Evolutionary conservation across 2,329 filamentous ascomycete species (phyloP).

Genomic region (Didymella keratinophila): DNA sequence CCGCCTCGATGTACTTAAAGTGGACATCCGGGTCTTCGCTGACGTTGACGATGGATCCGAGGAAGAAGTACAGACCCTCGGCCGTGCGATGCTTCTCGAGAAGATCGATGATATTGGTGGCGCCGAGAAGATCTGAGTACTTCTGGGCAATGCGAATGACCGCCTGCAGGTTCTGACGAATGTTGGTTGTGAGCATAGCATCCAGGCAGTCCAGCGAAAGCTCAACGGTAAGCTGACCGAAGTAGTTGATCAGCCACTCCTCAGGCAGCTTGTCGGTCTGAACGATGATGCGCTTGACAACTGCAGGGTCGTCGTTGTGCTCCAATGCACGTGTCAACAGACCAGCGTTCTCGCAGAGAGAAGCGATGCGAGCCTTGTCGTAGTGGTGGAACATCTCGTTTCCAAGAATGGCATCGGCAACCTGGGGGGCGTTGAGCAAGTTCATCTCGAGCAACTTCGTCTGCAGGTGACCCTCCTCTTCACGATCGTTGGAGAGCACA

Average conservation of each 20-base stretch:
- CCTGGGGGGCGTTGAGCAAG: conserved; percentile 92
- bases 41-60: conserved; percentile 96
- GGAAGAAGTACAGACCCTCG: conserved; percentile 97
- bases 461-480: conserved; percentile 91
- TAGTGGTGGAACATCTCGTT: conserved; percentile 99
- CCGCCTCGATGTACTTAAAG: conserved; percentile 99
- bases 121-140: conserved; percentile 92
- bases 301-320: conserved; percentile 88
- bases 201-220: conserved; percentile 93
- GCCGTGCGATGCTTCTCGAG: conserved; percentile 98
- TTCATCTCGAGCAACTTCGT: conserved; percentile 98
- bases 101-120: conserved; percentile 87
- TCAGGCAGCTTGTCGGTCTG: conserved; percentile 87
- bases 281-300: conserved; percentile 88
- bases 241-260: conserved; percentile 92
- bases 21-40: conserved; percentile 94
- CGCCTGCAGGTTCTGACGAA: conserved; percentile 93
- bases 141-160: conserved; percentile 97
- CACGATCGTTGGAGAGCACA: conserved; percentile 91
- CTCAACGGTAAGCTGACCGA: conserved; percentile 92
- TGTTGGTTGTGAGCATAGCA: conserved; percentile 95
- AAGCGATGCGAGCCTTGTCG: conserved; percentile 86
- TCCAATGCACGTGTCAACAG: conserved; percentile 77
- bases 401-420: conserved; percentile 95
- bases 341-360: conserved; percentile 91